Conservation (phyloP, 2,329 filamentous ascomycete species). For the Ramularia endophylla region DNA sequence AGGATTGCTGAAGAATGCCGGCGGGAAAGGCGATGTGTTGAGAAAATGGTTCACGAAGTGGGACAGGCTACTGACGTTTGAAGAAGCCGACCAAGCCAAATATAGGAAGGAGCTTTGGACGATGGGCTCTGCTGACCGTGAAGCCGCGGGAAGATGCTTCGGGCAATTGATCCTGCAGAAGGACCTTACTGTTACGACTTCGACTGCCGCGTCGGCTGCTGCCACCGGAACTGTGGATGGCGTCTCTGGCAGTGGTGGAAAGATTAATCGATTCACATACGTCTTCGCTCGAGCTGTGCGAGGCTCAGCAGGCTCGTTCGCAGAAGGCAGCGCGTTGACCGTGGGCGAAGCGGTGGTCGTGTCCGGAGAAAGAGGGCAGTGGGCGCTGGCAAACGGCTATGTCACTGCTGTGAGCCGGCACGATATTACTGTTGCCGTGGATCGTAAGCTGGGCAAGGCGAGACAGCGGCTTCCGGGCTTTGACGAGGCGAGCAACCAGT, state of each 20-base stretch:
- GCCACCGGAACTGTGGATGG: constrained; percentile 20
- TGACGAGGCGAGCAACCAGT: constrained; percentile 69
- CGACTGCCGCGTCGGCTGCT: constrained; percentile 7
- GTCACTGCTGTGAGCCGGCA: constrained; percentile 70
- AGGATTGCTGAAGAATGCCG: constrained; percentile 20
- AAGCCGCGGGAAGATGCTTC: constrained; percentile 85
- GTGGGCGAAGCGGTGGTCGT: constrained; percentile 92
- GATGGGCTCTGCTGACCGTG: constrained; percentile 82
- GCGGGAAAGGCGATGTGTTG: constrained; percentile 58
- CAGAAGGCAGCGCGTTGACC: constrained; percentile 74
- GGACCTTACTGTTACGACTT: constrained; percentile 18
- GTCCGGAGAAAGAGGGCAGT: constrained; percentile 91
- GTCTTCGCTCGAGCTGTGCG: constrained; percentile 61
- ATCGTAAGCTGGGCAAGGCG: constrained; percentile 81
- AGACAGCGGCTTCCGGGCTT: constrained; percentile 72
- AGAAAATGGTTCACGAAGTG: constrained; percentile 87
- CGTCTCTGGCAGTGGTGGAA: constrained; percentile 47
- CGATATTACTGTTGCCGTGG: constrained; percentile 80
- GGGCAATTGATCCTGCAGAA: constrained; percentile 73
- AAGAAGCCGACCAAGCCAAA: constrained; percentile 85
- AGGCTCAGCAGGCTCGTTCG: constrained; percentile 63
- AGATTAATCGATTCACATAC: constrained; percentile 90
- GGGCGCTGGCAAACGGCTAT: constrained; percentile 88
- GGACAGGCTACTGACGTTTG: constrained; percentile 88
- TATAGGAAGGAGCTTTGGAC: constrained; percentile 91